Percentiles rank a stretch among this genome's conserved stretches.
These are phyloP conservation scores for Amanita exitialis DNA, from an alignment of 768 basidiomycete species.

Conservation along the genomic window DNA sequence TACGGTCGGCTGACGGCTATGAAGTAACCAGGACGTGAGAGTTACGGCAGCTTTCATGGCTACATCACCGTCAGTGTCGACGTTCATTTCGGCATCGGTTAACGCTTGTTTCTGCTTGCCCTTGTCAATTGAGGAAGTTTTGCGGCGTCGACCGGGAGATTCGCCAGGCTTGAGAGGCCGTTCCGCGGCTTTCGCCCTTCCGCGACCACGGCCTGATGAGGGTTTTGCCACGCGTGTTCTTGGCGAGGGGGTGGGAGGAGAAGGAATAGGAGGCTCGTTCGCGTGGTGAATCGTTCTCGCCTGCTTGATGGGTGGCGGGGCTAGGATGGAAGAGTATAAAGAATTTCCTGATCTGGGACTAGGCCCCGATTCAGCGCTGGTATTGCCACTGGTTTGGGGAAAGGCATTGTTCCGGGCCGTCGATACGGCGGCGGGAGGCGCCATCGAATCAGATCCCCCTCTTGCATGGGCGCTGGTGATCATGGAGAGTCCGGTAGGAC, in stretches of 20 bases:
- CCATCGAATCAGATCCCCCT: constrained; percentile 35
- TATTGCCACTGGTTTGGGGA: constrained; percentile 21
- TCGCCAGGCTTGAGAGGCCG: constrained; percentile 20
- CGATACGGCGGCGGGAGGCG: constrained; percentile 30
- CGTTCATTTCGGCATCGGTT: constrained; percentile 27
- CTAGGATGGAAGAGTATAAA: constrained; percentile 66
- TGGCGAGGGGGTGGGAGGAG: constrained; percentile 38
- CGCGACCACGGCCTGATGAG: constrained; percentile 23
- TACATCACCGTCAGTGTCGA: constrained; percentile 44
- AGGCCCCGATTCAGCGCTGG: constrained; percentile 22
- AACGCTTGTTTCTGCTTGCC: constrained; percentile 37
- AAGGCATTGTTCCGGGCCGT: constrained; percentile 36
- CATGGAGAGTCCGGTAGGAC: constrained; percentile 21
- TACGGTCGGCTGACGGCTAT: constrained; percentile 49
- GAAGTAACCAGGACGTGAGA: constrained; percentile 59
- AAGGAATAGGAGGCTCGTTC: constrained; percentile 53
- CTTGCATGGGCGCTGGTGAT: constrained; percentile 21
- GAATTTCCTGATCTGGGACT: constrained; percentile 30
- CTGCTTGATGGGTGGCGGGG: constrained; percentile 65
- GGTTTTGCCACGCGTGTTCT: constrained; percentile 28
- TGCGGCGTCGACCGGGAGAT: constrained; percentile 34
- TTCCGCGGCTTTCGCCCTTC: constrained; percentile 18
- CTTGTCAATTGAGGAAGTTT: constrained; percentile 30
- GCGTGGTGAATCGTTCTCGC: constrained; percentile 75
- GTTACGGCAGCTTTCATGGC: constrained; percentile 83